phyloP scores from a whole-genome alignment of 768 basidiomycete genomes.

The Russula virescens region DNA sequence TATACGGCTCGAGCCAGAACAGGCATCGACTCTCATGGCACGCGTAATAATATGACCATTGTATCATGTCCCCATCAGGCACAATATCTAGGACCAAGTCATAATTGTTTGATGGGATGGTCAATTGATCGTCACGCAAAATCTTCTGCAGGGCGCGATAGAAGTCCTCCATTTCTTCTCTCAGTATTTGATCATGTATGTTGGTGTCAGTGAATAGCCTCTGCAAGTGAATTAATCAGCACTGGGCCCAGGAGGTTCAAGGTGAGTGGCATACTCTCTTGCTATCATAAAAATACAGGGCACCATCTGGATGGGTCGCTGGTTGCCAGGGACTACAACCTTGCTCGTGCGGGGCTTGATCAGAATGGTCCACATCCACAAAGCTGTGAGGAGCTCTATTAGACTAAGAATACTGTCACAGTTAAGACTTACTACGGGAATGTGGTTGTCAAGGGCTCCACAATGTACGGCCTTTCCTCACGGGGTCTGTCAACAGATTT shows the following conservation, averaged over 20 bases:
- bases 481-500: not conserved
- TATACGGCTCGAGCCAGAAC: constrained; percentile 48
- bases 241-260: too few relatives aligned
- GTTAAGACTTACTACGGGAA: constrained; percentile 3
- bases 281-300: too few relatives aligned
- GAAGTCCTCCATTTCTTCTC: constrained; percentile 33
- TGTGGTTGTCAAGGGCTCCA: not conserved
- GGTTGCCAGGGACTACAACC: too few relatives aligned
- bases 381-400: not conserved
- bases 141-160: not conserved
- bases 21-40: constrained; percentile 40
- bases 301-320: too few relatives aligned
- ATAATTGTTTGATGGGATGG: constrained; percentile 22
- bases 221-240: constrained; percentile 26
- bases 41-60: constrained; percentile 45
- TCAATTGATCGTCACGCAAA: constrained; percentile 17
- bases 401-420: not conserved
- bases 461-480: not conserved
- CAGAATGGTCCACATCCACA: not conserved
- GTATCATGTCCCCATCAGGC: constrained; percentile 32
- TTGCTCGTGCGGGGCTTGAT: too few relatives aligned
- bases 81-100: constrained; percentile 20
- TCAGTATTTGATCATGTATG: constrained; percentile 36
- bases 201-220: constrained; percentile 51
- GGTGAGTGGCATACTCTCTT: too few relatives aligned